Evolutionary conservation across 2,329 filamentous ascomycete species (phyloP).

Genomic region (Fusarium mangiferae): DNA sequence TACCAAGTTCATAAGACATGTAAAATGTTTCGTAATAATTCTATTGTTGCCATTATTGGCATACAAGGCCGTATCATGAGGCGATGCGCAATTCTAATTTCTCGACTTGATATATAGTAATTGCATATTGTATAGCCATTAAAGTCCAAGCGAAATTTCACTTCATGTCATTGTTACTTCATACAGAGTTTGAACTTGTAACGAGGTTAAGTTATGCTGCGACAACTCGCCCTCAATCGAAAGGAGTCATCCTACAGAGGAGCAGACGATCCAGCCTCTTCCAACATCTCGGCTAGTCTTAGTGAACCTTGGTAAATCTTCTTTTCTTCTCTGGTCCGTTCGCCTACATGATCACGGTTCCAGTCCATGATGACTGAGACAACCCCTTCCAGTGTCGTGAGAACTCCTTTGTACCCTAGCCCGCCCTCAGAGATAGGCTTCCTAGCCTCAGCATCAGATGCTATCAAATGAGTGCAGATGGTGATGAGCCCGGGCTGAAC

Average conservation of each 20-base stretch:
- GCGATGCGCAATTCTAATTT: neutral
- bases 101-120: neutral
- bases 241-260: neutral
- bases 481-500: constrained; percentile 2
- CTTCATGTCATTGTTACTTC: too few species aligned
- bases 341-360: neutral
- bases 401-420: neutral
- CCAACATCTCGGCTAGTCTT: neutral
- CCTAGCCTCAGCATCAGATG: neutral
- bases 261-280: neutral
- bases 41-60: neutral
- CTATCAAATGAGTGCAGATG: constrained; percentile 6
- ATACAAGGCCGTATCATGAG: neutral
- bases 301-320: constrained; percentile 1
- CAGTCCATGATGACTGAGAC: neutral
- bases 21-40: neutral
- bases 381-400: neutral
- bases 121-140: neutral
- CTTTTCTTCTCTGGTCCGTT: neutral
- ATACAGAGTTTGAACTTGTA: neutral
- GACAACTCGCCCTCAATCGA: neutral
- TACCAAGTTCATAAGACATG: neutral
- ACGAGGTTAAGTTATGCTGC: neutral
- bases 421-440: neutral
- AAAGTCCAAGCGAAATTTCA: neutral